These are phyloP conservation scores for Vitis hybrid DNA, from an alignment of 177 flowering plant genomes.

Conservation along the genomic window DNA sequence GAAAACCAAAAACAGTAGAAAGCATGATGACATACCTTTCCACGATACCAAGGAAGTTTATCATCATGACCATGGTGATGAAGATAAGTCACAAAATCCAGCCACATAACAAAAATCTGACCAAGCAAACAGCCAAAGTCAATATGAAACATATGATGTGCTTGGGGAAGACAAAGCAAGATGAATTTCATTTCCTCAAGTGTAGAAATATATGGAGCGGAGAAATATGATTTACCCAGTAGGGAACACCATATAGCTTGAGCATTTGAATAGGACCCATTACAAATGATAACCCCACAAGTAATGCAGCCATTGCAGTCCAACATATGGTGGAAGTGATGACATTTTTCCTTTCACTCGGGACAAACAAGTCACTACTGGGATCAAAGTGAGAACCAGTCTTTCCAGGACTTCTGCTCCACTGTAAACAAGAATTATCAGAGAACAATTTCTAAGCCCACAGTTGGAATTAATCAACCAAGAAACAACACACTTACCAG, in stretches of 20 bases:
- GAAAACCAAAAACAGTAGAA: no score
- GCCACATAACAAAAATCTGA: slow-evolving; percentile 80
- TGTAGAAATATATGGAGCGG: not conserved
- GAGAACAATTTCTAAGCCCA: no score
- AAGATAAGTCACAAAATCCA: slow-evolving; percentile 84
- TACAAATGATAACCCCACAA: slow-evolving; percentile 46
- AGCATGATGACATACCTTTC: slow-evolving; percentile 44
- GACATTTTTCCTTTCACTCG: slow-evolving; percentile 57
- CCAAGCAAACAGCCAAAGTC: not conserved
- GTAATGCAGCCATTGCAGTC: slow-evolving; percentile 61
- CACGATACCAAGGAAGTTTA: slow-evolving; percentile 86
- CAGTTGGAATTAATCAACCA: not conserved
- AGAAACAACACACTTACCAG: slow-evolving; percentile 39
- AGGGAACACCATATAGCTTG: slow-evolving; percentile 66
- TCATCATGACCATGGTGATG: slow-evolving; percentile 93
- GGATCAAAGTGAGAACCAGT: slow-evolving; percentile 70
- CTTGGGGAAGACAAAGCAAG: no score
- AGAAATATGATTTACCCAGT: slow-evolving; percentile 36
- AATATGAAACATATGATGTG: not conserved
- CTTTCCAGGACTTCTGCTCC: slow-evolving; percentile 75
- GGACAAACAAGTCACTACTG: slow-evolving; percentile 55
- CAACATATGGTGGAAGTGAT: slow-evolving; percentile 64
- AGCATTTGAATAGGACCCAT: slow-evolving; percentile 66
- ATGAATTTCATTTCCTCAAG: no score
- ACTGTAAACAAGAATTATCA: slow-evolving; percentile 28